These are phyloP conservation scores for Pseudoneurospora amorphoporcata DNA, from an alignment of 495 filamentous ascomycete species.

Conservation along the genomic window DNA sequence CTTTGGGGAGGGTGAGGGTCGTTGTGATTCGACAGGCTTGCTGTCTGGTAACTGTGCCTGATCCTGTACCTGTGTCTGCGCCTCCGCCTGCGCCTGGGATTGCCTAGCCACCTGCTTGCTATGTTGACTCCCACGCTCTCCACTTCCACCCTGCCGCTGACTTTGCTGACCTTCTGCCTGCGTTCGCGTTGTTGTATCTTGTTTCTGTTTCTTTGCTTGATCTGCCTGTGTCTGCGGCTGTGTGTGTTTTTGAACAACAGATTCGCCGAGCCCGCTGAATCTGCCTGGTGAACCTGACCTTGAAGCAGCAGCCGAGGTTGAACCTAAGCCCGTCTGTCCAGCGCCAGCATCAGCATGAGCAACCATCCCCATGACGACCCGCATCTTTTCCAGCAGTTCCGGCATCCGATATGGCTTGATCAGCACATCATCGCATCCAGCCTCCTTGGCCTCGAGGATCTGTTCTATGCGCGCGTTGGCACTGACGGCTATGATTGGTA, in stretches of 20 bases:
- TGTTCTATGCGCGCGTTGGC: slow-evolving; percentile 65
- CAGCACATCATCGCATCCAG: slow-evolving; percentile 45
- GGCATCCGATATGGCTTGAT: slow-evolving; percentile 38
- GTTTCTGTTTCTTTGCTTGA: not conserved
- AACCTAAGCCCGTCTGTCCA: not conserved
- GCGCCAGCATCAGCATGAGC: not conserved
- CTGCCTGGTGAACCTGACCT: not conserved
- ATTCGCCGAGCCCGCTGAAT: not conserved
- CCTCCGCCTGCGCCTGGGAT: not conserved
- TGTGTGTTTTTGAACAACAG: not conserved
- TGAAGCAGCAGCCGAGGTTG: not conserved
- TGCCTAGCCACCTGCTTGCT: not conserved
- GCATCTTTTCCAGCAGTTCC: slow-evolving; percentile 36
- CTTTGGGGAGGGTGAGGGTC: not conserved
- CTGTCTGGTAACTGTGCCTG: not conserved
- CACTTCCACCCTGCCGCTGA: not conserved
- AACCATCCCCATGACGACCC: slow-evolving; percentile 47
- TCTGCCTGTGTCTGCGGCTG: not conserved
- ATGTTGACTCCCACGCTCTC: not conserved
- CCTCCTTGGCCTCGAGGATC: slow-evolving; percentile 50
- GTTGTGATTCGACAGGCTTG: not conserved
- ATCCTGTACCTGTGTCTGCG: not conserved
- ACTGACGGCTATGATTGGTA: slow-evolving; percentile 69
- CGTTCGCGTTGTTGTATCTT: not conserved
- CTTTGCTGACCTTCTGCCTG: not conserved